A percentile compares a stretch with the other conserved stretches of the same genome.
Conservation (phyloP, 2,329 filamentous ascomycete species). For the Pseudonectria foliicola region DNA sequence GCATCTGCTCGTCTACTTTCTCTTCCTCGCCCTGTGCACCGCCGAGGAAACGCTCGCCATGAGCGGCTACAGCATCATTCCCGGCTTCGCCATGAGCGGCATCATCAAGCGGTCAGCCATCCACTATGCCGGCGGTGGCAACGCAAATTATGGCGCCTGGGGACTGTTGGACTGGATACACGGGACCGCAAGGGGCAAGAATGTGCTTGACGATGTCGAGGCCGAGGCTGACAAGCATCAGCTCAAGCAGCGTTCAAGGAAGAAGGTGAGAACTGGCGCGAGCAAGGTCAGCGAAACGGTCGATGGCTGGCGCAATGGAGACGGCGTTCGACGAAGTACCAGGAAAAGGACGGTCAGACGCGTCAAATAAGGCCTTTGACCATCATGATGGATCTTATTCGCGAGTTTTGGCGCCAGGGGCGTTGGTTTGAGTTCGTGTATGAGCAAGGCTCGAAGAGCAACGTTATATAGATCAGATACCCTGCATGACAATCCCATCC, state of each 20-base stretch:
- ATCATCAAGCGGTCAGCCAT: constrained; percentile 35
- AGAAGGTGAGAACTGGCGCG: constrained; percentile 27
- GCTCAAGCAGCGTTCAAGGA: constrained; percentile 35
- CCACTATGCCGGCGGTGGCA: constrained; percentile 50
- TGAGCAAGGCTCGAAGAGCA: no score
- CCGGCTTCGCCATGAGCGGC: constrained; percentile 46
- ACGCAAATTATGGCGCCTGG: constrained; percentile 55
- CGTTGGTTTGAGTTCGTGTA: no score
- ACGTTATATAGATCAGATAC: no score
- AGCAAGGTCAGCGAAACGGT: constrained; percentile 28
- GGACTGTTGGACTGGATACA: constrained; percentile 56
- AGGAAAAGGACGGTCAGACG: constrained; percentile 18
- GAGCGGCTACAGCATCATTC: constrained; percentile 58
- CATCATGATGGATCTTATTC: neutral
- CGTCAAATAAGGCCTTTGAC: constrained; percentile 2
- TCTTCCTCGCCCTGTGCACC: constrained; percentile 56
- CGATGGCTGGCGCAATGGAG: constrained; percentile 20
- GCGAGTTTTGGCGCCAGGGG: neutral
- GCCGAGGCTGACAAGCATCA: constrained; percentile 51
- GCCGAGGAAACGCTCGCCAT: constrained; percentile 60
- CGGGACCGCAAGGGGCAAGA: constrained; percentile 46
- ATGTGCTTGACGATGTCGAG: constrained; percentile 46
- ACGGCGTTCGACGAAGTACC: constrained; percentile 21
- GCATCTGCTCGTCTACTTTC: constrained; percentile 65
- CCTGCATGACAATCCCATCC: no score